Base-by-base conservation (phyloP, 2,329 filamentous ascomycete genomes). In the Furcasterigmium sp. region DNA sequence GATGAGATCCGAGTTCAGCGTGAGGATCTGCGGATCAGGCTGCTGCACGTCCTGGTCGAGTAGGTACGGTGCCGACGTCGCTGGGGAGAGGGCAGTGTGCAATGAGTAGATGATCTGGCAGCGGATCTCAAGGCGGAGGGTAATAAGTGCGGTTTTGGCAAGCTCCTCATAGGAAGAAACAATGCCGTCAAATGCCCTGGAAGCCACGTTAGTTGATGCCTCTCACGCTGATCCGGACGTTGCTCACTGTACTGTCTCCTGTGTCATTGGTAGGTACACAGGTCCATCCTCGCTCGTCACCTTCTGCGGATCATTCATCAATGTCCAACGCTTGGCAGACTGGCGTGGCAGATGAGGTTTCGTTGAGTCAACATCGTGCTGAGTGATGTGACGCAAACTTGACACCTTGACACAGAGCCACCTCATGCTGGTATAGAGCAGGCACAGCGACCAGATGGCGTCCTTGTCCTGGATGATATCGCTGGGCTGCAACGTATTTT, bases 371-470 rank as follows among this genome's bases (percentile, higher is more conserved):
- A 80, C 78, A 37, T 87, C 81, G 47, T 85, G 81, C 41, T 77
- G 73, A 17, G 87, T 91, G 55, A 96, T 89, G 57, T 91, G 84
- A 34, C 93, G 80, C 42, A 98, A 73, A 45, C 87, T 75, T n/a
- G 76, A 70, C 34, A 95, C 82, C 65, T 91, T 93, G 53, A 84
- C 84, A 17, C 87, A 83, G 28, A 98, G 79, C 93, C 93, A 98
- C 71, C 94, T 93, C 89, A 97, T 95, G 69, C 91, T 96, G 39
- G 91, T 96, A 63, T 95, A 94, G 28, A 98, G 72, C 30, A 96
- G 76, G 53, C 91, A 96, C 5, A 98, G 69, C 4, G 85, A 85
- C 35, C 85, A 81, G 21, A 97, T 84, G 4, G 84, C 86, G 60
- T 97, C 94, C 20, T 87, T 82, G 56, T 97, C 91, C 35, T 86